Conservation (phyloP, 2,329 filamentous ascomycete species). For the Microcyclospora tardicrescens region DNA sequence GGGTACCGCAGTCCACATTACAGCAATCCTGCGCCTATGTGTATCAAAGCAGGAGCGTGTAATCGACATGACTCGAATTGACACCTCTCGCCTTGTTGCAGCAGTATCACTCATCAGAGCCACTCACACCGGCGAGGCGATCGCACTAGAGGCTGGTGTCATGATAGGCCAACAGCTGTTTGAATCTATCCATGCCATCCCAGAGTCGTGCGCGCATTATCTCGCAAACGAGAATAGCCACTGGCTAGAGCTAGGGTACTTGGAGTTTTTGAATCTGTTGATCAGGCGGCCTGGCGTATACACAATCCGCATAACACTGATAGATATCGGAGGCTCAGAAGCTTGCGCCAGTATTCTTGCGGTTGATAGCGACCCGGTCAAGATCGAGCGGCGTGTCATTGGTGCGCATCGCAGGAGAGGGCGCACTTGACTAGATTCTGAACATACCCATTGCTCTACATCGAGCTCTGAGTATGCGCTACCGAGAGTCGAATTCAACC, state of each 20-base stretch:
- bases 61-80: slow-evolving; percentile 17
- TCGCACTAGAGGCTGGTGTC: slow-evolving; percentile 16
- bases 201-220: slow-evolving; percentile 8
- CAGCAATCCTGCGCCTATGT: slow-evolving; percentile 10
- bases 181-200: slow-evolving; percentile 20
- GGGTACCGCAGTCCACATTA: slow-evolving; percentile 18
- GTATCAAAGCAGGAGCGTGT: no score
- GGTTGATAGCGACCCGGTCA: slow-evolving; percentile 20
- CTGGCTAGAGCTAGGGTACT: slow-evolving; percentile 18
- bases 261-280: slow-evolving; percentile 19
- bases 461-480: no score
- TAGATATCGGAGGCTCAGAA: slow-evolving; percentile 16
- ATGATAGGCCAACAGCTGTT: slow-evolving; percentile 21
- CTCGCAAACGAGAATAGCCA: slow-evolving; percentile 17
- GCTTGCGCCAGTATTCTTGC: slow-evolving; percentile 10
- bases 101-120: slow-evolving; percentile 19
- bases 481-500: no score
- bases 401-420: neutral
- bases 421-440: no score
- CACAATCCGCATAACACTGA: slow-evolving; percentile 17
- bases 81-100: slow-evolving; percentile 18
- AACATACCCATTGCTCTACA: no score
- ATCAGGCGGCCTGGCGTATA: slow-evolving; percentile 21
- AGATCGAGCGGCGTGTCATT: slow-evolving; percentile 14
- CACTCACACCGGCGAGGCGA: slow-evolving; percentile 15